Base-by-base conservation (phyloP, 768 basidiomycete species). In the Phaeotremella fagi region DNA sequence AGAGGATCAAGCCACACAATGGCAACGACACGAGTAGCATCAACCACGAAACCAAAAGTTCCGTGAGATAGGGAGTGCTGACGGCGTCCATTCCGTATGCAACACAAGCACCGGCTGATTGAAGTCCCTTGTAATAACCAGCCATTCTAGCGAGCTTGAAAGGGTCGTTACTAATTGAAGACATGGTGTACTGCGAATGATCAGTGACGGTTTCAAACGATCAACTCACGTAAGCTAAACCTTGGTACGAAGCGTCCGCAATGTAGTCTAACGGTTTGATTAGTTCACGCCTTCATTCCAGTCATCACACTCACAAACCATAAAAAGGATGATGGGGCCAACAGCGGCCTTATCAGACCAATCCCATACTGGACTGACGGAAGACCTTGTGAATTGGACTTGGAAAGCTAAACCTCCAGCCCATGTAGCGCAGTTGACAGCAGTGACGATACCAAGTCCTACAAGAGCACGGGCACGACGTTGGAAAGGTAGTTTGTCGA, bases 31-130 rank as follows among this genome's bases (percentile, higher is more conserved):
- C 38, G 28, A 67, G 52, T 43, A 60, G 48, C 29, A 65, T 50
- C 12, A 63, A 41, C 52, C 57, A 56, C n/a, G 57, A 62, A 23
- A 55, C 56, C 22, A 75, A 63, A 51, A 65, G 68, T 59, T 79
- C 79, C 62, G 77, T 79, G 16, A 79, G 69, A 63, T 69, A 77
- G 26, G 78, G 77, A n/a, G 78, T 77, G 31, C 53, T 35, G 12
- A 76, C 75, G 1, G 78, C 79, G 63, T 79, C 79, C 78, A 79
- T 78, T 24, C 78, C 79, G 59, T 75, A 79, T 33, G 9, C 31
- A 33, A 76, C 76, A 14, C 78, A 78, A 16, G 61, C 52, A 20
- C 78, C 78, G 37, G 68, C 68, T 24, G 64, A 66, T 36, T 70
- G 68, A 27, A 62, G 62, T 31, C 76, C 77, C 70, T 79, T 79